A percentile compares a stretch with the other conserved stretches of the same genome.
phyloP scores from a whole-genome alignment of 1,139 yeast species.

The Saccharomyces hybrid region DNA sequence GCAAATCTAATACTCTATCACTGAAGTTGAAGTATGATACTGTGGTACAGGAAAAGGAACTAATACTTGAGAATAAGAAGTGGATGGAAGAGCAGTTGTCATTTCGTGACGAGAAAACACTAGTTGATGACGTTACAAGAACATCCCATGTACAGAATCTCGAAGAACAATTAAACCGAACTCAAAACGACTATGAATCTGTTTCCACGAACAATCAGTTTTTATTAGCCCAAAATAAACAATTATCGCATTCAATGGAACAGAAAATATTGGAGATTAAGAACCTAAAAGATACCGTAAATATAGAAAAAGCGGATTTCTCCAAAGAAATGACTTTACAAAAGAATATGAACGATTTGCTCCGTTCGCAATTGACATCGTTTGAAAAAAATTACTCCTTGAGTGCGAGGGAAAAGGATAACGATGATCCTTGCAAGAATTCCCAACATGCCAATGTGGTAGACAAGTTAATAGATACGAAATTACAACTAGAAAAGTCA shows the following conservation, averaged over 20 bases:
- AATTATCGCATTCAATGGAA: conserved; percentile 13
- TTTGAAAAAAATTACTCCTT: conserved; percentile 39
- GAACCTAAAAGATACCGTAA: conserved; percentile 41
- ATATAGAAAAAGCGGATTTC: conserved; percentile 46
- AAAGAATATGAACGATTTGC: conserved; percentile 52
- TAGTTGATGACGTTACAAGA: not conserved
- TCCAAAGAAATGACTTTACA: conserved; percentile 56
- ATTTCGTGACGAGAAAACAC: not conserved
- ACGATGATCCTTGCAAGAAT: not conserved
- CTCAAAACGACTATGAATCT: conserved; percentile 36
- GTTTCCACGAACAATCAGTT: conserved; percentile 18
- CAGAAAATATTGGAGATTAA: conserved; percentile 35
- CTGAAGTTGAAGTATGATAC: conserved; percentile 12
- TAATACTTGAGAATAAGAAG: not conserved
- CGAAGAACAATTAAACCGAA: conserved; percentile 22
- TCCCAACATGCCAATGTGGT: conserved; percentile 19
- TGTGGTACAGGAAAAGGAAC: not conserved
- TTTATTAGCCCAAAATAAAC: conserved; percentile 24
- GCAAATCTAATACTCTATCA: conserved; percentile 31
- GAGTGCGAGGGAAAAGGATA: conserved; percentile 34
- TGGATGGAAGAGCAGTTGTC: not conserved
- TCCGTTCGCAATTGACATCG: conserved; percentile 47
- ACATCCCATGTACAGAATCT: not conserved
- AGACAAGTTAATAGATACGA: conserved; percentile 33
- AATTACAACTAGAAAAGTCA: conserved; percentile 40